Base-by-base conservation (phyloP, 768 basidiomycete genomes). In the Rhizopogon rudus region DNA sequence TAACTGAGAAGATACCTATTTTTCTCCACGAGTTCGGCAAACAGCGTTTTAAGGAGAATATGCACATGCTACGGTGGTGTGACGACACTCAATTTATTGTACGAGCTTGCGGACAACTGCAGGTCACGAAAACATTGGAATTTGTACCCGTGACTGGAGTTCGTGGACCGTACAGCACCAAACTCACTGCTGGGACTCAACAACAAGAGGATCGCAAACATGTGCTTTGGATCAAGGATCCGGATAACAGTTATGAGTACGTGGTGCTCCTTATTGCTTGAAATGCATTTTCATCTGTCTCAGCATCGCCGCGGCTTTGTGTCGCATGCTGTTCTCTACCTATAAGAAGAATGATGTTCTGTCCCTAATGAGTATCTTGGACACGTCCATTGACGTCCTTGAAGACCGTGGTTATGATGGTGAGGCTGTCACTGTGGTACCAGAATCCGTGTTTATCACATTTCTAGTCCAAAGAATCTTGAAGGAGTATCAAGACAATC, bases 301-400 rank as follows among this genome's bases (percentile, higher is more conserved):
- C 45, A 93, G 91, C 67, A 85, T 96, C 7, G 86, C 93, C 0
- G 83, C 83, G 1, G 85, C 88, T 0, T 75, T 97, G 14, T 91
- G 90, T 67, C 83, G 84, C 10, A 69, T 87, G 5, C 71, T 95
- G 31, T 88, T 96, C 60, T 79, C 85, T 51, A 75, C 81, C 1
- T 84, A 86, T 2, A 86, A 87, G 67, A 80, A 84, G 16, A 90
- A 93, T 63, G 93, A 98, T 65, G 84, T 88, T 0, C 73, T 97
- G 13, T 69, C 96, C 8, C 84, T 97, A 57, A 88, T 91, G 81
- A 95, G 92, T 0, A 91, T 98, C 44, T 76, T 98, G 16, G 89
- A 90, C 0, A 95, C 93, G 0, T 88, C 93, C 54, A 69, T 96
- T n/a, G 77, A 83, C 46, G 83, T 88, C 10, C 72, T 95, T 54